A percentile compares a stretch with the other conserved stretches of the same genome.
phyloP scores from a whole-genome alignment of 2,329 filamentous ascomycete species.

The Fusarium neocosmosporiellum region DNA sequence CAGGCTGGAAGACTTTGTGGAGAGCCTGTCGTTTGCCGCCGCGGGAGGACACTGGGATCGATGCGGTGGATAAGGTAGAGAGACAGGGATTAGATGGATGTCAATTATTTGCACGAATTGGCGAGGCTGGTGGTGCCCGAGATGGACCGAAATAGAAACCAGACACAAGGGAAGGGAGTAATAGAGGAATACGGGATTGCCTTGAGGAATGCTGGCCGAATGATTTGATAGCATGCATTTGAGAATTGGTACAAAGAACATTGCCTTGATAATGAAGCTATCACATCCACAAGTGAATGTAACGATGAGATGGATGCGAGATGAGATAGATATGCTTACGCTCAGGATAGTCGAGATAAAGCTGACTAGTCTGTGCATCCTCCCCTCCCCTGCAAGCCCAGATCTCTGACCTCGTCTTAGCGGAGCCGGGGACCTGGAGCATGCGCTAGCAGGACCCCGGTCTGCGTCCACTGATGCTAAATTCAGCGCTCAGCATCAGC shows the following conservation, averaged over 20 bases:
- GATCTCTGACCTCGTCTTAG: neutral
- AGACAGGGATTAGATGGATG: conserved; percentile 12
- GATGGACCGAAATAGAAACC: conserved; percentile 27
- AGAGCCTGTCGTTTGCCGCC: conserved; percentile 79
- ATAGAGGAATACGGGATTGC: conserved; percentile 18
- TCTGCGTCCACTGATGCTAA: conserved; percentile 23
- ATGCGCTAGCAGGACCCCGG: conserved; percentile 5
- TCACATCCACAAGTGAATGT: neutral
- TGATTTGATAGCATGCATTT: neutral
- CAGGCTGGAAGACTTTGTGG: conserved; percentile 74
- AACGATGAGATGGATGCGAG: neutral
- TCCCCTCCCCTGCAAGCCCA: neutral
- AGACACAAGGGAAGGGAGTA: conserved; percentile 7
- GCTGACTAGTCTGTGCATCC: neutral
- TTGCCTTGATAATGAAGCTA: neutral
- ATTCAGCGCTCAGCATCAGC: conserved; percentile 24
- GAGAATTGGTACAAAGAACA: neutral
- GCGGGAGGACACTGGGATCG: conserved; percentile 77
- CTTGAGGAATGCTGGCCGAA: neutral
- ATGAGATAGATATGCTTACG: neutral
- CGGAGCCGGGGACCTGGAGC: neutral
- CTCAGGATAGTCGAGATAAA: neutral
- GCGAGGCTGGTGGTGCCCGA: neutral
- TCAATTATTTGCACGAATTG: conserved; percentile 24
- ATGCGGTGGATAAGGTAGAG: conserved; percentile 18